These are phyloP conservation scores for Amanita rubescens DNA, from an alignment of 768 basidiomycete genomes.

Conservation along the genomic window DNA sequence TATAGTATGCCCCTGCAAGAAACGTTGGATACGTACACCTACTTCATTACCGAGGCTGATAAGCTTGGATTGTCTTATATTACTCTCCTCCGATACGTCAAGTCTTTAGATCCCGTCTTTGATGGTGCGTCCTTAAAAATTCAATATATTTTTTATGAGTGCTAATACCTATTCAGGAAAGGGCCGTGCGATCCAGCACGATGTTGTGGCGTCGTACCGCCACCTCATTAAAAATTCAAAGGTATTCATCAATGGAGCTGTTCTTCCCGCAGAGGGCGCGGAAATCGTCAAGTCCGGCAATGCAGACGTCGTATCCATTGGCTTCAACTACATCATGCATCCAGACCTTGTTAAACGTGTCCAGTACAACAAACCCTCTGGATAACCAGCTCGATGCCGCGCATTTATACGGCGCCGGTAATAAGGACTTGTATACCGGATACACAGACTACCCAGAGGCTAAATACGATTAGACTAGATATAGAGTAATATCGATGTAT, in stretches of 20 bases:
- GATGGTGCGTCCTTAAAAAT: constrained; percentile 22
- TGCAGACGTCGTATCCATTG: constrained; percentile 30
- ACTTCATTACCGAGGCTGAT: constrained; percentile 34
- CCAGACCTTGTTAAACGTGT: constrained; percentile 34
- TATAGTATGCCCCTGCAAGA: constrained; percentile 37
- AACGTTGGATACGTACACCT: constrained; percentile 32
- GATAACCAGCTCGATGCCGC: constrained; percentile 23
- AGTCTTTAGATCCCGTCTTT: constrained; percentile 15
- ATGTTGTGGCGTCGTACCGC: constrained; percentile 31
- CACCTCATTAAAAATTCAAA: constrained; percentile 28
- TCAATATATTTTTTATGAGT: not conserved
- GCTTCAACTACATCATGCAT: constrained; percentile 30
- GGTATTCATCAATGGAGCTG: constrained; percentile 28
- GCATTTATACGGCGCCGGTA: constrained; percentile 21
- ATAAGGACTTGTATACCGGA: constrained; percentile 20
- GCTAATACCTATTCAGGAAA: constrained; percentile 17
- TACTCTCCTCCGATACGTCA: constrained; percentile 21
- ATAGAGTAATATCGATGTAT: not conserved
- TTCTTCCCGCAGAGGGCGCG: constrained; percentile 31
- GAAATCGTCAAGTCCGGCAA: constrained; percentile 25
- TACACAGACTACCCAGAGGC: constrained; percentile 32
- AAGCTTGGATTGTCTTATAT: constrained; percentile 29
- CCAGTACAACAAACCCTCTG: constrained; percentile 24
- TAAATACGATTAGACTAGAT: not conserved
- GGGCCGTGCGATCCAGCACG: constrained; percentile 28